These are phyloP conservation scores for Pittosporum tobira DNA, from an alignment of 129 eudicot genomes.

Conservation along the genomic window DNA sequence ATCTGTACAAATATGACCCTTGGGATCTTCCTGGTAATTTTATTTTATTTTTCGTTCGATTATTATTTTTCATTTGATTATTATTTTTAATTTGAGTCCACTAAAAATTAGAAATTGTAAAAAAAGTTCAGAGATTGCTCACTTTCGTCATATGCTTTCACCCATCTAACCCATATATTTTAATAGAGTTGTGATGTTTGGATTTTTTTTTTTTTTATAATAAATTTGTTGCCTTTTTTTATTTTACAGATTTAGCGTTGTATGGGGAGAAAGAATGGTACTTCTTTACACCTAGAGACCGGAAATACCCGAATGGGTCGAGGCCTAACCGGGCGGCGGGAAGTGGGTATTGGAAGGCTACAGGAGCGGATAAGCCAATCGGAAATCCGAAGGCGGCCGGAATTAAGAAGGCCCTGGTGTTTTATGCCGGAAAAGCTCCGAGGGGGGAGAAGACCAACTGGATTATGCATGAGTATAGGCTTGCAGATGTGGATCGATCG, in stretches of 20 bases:
- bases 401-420: slow-evolving; percentile 58
- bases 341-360: slow-evolving; percentile 66
- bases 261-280: slow-evolving; percentile 76
- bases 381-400: slow-evolving; percentile 59
- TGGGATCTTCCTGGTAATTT: slow-evolving; percentile 69
- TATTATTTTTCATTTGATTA: not conserved
- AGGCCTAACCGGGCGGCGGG: slow-evolving; percentile 72
- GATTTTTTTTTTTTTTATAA: slow-evolving; percentile 8
- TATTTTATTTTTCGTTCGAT: not conserved
- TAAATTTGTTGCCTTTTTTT: too few relatives aligned
- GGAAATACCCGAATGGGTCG: slow-evolving; percentile 65
- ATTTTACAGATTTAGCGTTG: slow-evolving; percentile 39
- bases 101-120: not conserved
- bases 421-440: slow-evolving; percentile 66
- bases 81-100: not conserved
- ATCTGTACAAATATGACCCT: slow-evolving; percentile 55
- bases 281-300: slow-evolving; percentile 58
- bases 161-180: too few relatives aligned
- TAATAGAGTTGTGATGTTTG: not conserved
- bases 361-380: slow-evolving; percentile 66
- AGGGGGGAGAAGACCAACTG: slow-evolving; percentile 61
- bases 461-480: slow-evolving; percentile 73
- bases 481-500: slow-evolving; percentile 58
- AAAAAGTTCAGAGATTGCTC: too few relatives aligned
- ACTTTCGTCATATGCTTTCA: too few relatives aligned